Evolutionary conservation across 352 stramenopile genomes (phyloP), one percentile per base, ranked within the genome.

Genomic region (Blastocystis sp.): DNA sequence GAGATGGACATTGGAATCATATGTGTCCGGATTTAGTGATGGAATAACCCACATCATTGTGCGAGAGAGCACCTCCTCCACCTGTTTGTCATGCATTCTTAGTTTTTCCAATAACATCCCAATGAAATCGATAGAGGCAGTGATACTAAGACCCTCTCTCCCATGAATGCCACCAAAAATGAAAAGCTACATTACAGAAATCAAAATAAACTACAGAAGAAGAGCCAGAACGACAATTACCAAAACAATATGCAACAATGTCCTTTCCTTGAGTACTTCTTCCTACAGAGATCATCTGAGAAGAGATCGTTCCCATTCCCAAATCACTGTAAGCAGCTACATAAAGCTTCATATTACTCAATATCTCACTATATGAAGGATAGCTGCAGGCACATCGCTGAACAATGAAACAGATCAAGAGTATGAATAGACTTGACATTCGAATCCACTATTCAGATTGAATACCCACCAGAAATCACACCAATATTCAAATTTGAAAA

Each of bases 121-220:
- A 26, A 85, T 30, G 13, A 69, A 66, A 24, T 69, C 30, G 0
- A 85, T 11, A 65, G 24, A 45, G 8, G 73, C 54, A 1, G 68
- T 45, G 3, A 85, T 55, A 54, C 43, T 39, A 9, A 66, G 20
- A 20, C 73, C 73, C 39, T 85, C 73, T 39, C 73, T 30, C 5
- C 73, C 73, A 43, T 85, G 73, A 45, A 85, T 85, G 16, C 73
- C 73, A 9, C 73, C 73, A 45, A 85, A 68, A 6, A 66, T n/a
- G 20, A 85, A 30, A 37, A 68, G 68, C 73, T 85, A 85, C 9
- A 68, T 85, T 8, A 85, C 43, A 34, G 0, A 43, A 24, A 26
- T 9, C 9, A 13, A 24, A n/a, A 43, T 11, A 4, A 43, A 5
- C 1, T 24, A 85, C 73, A 6, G 53, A 43, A 13, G 34, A 62